Evolutionary conservation across 306 rosid genomes (phyloP), one percentile per base, ranked within the genome.

Genomic region (Rosa multiflora): DNA sequence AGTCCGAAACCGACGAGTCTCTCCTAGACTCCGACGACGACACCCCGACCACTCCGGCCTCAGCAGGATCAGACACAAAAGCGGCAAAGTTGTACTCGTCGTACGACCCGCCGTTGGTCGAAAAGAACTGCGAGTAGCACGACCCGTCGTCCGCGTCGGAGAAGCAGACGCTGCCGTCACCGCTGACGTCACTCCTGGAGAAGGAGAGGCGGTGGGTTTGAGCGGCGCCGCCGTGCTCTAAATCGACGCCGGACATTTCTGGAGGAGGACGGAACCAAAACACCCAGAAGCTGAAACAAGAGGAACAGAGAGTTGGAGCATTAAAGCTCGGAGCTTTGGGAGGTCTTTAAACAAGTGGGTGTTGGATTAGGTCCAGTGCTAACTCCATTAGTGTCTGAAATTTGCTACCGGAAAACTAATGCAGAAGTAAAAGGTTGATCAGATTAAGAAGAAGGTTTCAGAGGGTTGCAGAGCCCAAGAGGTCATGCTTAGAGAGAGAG

Each of bases 141-240:
- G 98, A 94, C 26, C 93, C 97, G 80, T 90, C 97, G 21, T 89
- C 98, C 20, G 89, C 97, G 85, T 94, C 98, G 74, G 97, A 91
- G 85, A 94, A 94, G 72, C 92, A 91, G 6, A 84, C 48, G 67
- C 98, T 91, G 20, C 86, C 87, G 3, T 86, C 94, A 32, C 67
- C 87, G 81, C 93, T 90, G 75, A 81, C 81, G 59, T 86, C 97
- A 58, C 96, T 88, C 14, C 89, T 89, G 68, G 85, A 82, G 71
- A 63, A 86, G 52, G 91, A 83, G 49, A 70, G 78, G 52, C 84
- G 80, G 44, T 81, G 90, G 67, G 49, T 67, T 1, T 67, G 72
- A 67, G 72, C 14, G 3, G 29, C 72, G 20, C 72, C 80, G 9
- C 91, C 97, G 70, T 76, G 90, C 85, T 90, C 99, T 69, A 92